A percentile compares a stretch with the other conserved stretches of the same genome.
phyloP scores from a whole-genome alignment of 2,329 filamentous ascomycete species.

The Colletotrichum chlorophyti region DNA sequence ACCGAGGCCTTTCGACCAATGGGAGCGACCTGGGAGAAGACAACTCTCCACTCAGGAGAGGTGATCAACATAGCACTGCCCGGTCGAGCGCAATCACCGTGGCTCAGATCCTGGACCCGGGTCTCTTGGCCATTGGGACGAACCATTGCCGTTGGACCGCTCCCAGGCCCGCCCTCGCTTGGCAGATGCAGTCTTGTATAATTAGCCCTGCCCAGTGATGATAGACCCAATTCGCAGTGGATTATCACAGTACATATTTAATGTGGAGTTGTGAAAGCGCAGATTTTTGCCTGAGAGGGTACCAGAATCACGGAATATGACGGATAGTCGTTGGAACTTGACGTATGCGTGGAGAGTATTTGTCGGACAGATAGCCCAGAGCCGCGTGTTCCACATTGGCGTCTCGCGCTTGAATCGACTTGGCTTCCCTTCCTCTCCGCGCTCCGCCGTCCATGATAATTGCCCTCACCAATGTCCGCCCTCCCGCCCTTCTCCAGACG shows the following conservation, averaged over 20 bases:
- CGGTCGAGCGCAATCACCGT: constrained; percentile 26
- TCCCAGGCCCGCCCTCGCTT: constrained; percentile 12
- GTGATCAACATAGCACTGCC: constrained; percentile 22
- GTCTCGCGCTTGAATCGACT: not conserved
- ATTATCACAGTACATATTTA: not conserved
- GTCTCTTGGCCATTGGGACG: constrained; percentile 21
- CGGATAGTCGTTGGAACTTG: not conserved
- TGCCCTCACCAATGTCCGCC: not conserved
- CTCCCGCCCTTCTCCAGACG: not conserved
- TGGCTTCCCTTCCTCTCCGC: not conserved
- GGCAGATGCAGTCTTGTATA: constrained; percentile 23
- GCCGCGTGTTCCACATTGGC: not conserved
- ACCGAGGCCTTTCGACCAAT: not conserved
- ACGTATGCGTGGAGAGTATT: constrained; percentile 1
- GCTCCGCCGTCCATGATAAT: not conserved
- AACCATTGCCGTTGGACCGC: constrained; percentile 20
- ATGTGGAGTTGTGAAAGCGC: constrained; percentile 18
- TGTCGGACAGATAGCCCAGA: not conserved
- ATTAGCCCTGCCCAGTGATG: constrained; percentile 20
- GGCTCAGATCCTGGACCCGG: constrained; percentile 15
- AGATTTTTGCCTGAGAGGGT: constrained; percentile 1
- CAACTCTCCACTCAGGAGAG: constrained; percentile 8
- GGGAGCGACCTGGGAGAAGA: not conserved
- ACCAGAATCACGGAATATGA: constrained; percentile 1
- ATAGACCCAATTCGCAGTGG: not conserved